These are phyloP conservation scores for Phialophora chinensis DNA, from an alignment of 2,329 filamentous ascomycete species.

Conservation along the genomic window DNA sequence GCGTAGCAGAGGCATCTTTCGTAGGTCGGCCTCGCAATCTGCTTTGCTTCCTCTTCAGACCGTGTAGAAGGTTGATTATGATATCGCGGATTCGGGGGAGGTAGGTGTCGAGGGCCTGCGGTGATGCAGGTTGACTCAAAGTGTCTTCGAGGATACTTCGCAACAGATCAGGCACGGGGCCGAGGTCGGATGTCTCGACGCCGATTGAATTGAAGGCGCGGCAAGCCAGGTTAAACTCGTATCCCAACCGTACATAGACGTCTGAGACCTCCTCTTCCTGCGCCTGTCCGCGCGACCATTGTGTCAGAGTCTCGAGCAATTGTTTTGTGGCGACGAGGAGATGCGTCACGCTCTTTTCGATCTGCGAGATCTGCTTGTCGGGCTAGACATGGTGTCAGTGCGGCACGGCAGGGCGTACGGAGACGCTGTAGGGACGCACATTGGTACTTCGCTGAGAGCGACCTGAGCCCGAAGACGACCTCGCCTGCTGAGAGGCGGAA, in stretches of 20 bases:
- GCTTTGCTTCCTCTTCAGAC: slow-evolving; percentile 95
- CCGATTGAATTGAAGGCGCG: slow-evolving; percentile 96
- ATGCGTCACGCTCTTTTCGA: slow-evolving; percentile 98
- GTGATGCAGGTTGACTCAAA: slow-evolving; percentile 92
- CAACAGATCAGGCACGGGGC: slow-evolving; percentile 90
- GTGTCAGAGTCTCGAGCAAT: slow-evolving; percentile 92
- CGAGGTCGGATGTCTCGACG: slow-evolving; percentile 90
- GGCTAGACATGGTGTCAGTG: slow-evolving; percentile 53
- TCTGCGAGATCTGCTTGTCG: slow-evolving; percentile 84
- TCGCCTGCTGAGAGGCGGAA: slow-evolving; percentile 24
- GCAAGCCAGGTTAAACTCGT: slow-evolving; percentile 99
- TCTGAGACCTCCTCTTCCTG: slow-evolving; percentile 96
- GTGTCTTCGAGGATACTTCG: slow-evolving; percentile 93
- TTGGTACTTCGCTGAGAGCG: slow-evolving; percentile 39
- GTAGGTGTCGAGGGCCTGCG: slow-evolving; percentile 91
- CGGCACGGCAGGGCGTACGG: slow-evolving; percentile 38
- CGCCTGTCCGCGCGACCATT: slow-evolving; percentile 93
- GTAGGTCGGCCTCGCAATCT: slow-evolving; percentile 67
- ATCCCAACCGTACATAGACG: slow-evolving; percentile 94
- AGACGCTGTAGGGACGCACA: slow-evolving; percentile 52
- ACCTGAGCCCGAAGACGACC: slow-evolving; percentile 33
- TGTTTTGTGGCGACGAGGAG: slow-evolving; percentile 97
- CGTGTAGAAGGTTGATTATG: slow-evolving; percentile 96
- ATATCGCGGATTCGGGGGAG: slow-evolving; percentile 95
- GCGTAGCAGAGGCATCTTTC: slow-evolving; percentile 55